Percentiles rank a stretch among this genome's conserved stretches.
Evolutionary conservation across 2,329 filamentous ascomycete species (phyloP).

Genomic region (Ilyonectria robusta): DNA sequence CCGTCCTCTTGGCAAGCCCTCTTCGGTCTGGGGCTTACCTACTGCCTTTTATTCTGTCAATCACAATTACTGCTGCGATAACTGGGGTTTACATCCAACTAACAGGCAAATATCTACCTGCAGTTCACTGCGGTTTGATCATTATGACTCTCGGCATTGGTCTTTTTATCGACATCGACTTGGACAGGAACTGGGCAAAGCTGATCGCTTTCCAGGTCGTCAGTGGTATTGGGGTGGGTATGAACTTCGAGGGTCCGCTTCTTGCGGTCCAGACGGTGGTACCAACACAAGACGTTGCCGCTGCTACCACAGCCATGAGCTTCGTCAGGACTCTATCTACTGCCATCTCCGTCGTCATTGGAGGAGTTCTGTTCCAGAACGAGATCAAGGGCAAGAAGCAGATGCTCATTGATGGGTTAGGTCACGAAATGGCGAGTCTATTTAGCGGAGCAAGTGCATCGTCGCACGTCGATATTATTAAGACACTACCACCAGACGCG

Average conservation of each 20-base stretch:
- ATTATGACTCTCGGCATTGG: slow-evolving; percentile 73
- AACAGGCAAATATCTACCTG: slow-evolving; percentile 71
- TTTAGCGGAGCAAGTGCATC: slow-evolving; percentile 69
- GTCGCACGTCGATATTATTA: slow-evolving; percentile 69
- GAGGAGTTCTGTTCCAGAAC: slow-evolving; percentile 81
- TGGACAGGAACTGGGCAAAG: slow-evolving; percentile 62
- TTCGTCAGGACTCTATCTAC: slow-evolving; percentile 76
- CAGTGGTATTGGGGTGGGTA: slow-evolving; percentile 72
- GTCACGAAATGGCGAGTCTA: slow-evolving; percentile 59
- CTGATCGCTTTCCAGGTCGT: slow-evolving; percentile 71
- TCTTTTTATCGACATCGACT: slow-evolving; percentile 68
- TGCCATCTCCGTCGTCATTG: slow-evolving; percentile 76
- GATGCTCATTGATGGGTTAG: slow-evolving; percentile 61
- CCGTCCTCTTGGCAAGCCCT: slow-evolving; percentile 72
- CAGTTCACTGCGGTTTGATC: slow-evolving; percentile 67
- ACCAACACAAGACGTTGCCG: slow-evolving; percentile 71
- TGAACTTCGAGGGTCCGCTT: slow-evolving; percentile 74
- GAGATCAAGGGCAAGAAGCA: slow-evolving; percentile 67
- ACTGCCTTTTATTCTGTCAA: slow-evolving; percentile 71
- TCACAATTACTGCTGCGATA: slow-evolving; percentile 59
- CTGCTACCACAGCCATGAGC: slow-evolving; percentile 73
- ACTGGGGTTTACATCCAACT: slow-evolving; percentile 62
- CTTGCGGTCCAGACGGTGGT: slow-evolving; percentile 76
- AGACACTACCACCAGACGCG: slow-evolving; percentile 34
- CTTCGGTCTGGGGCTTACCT: slow-evolving; percentile 74